These are phyloP conservation scores for Coix lacrymajobi DNA, from an alignment of 176 grass and related monocot genomes.

Conservation along the genomic window DNA sequence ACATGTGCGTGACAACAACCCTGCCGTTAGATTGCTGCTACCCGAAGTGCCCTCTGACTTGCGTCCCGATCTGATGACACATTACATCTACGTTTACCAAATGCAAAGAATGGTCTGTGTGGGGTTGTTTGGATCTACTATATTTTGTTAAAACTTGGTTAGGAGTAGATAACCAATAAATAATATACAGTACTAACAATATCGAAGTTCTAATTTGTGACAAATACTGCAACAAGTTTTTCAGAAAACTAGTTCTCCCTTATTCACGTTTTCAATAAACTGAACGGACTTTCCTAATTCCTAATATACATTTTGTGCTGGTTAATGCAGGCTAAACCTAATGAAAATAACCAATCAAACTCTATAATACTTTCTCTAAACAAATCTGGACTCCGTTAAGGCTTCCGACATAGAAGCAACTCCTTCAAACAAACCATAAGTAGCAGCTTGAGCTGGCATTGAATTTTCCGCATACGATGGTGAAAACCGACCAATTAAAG, in stretches of 20 bases:
- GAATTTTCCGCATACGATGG: neutral
- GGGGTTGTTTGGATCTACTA: neutral
- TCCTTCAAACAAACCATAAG: neutral
- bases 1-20: slow-evolving; percentile 14
- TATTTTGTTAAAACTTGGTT: neutral
- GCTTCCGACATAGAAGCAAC: neutral
- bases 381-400: neutral
- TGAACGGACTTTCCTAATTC: too few relatives aligned
- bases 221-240: too few relatives aligned
- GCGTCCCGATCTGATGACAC: neutral
- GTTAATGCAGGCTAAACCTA: neutral
- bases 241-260: too few relatives aligned
- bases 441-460: neutral
- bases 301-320: too few relatives aligned
- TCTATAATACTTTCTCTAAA: neutral
- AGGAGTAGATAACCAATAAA: neutral
- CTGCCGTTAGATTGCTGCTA: neutral
- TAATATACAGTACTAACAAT: neutral
- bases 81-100: neutral
- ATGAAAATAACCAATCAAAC: neutral
- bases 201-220: too few relatives aligned
- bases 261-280: too few relatives aligned
- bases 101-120: neutral
- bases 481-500: slow-evolving; percentile 1
- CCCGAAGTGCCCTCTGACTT: neutral